phyloP scores from a whole-genome alignment of 2,329 filamentous ascomycete species.

The Aureobasidium sp. region DNA sequence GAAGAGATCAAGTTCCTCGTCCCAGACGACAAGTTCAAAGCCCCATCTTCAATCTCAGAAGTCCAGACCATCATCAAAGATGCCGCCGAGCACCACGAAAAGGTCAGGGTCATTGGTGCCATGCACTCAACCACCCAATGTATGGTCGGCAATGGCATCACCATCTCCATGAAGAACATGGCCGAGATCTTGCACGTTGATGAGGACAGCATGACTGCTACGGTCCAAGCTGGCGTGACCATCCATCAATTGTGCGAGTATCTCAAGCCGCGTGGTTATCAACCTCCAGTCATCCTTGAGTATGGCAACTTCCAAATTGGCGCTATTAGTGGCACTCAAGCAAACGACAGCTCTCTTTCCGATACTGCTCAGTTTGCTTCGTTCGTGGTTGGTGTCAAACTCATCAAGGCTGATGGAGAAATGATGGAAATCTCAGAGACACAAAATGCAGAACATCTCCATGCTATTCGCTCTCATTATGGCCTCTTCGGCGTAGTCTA shows the following conservation, averaged over 20 bases:
- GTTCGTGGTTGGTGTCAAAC: conserved; percentile 13
- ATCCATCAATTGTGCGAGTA: conserved; percentile 10
- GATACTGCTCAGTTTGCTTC: conserved; percentile 7
- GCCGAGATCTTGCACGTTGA: conserved; percentile 1
- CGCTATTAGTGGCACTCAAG: conserved; percentile 8
- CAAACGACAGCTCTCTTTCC: conserved; percentile 11
- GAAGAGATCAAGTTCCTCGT: conserved; percentile 11
- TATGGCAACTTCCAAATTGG: conserved; percentile 14
- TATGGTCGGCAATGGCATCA: conserved; percentile 9
- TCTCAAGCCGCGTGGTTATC: conserved; percentile 11
- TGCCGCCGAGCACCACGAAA: conserved; percentile 2
- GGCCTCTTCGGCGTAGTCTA: conserved; percentile 13
- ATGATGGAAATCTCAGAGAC: conserved; percentile 11
- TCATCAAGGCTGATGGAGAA: conserved; percentile 4
- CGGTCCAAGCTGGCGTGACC: conserved; percentile 9
- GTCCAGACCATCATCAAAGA: conserved; percentile 11
- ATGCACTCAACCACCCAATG: conserved; percentile 13
- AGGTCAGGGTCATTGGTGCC: conserved; percentile 13
- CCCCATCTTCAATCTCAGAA: conserved; percentile 3
- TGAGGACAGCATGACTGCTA: conserved; percentile 10
- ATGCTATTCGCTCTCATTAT: conserved; percentile 12
- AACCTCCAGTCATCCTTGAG: conserved; percentile 13
- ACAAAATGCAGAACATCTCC: conserved; percentile 6
- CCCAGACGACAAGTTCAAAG: conserved; percentile 12
- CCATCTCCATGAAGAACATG: conserved; percentile 10